These are phyloP conservation scores for Trapa incisa DNA, from an alignment of 345 rosid genomes.

Conservation along the genomic window DNA sequence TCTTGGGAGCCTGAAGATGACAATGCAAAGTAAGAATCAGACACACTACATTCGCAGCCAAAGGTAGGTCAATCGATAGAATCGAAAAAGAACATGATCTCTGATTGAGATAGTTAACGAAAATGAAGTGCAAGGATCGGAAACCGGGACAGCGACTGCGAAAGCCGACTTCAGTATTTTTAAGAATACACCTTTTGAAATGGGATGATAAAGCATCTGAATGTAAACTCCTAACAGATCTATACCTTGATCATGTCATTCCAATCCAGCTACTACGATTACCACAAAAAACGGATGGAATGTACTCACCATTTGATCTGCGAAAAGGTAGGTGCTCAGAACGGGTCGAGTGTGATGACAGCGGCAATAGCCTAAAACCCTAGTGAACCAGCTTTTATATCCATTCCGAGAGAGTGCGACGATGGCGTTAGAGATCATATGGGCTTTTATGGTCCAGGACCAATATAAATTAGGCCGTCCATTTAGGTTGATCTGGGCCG, in stretches of 20 bases:
- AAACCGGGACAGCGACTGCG: too few species aligned
- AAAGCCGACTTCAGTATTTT: too few species aligned
- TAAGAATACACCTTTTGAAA: too few species aligned
- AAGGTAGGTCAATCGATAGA: not conserved
- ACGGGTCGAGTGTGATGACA: too few species aligned
- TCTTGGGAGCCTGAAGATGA: slow-evolving; percentile 35
- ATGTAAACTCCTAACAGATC: not conserved
- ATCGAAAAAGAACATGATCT: not conserved
- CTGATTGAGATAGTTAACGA: not conserved
- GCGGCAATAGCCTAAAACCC: not conserved
- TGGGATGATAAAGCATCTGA: not conserved
- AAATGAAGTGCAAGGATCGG: too few species aligned
- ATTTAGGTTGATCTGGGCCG: not conserved
- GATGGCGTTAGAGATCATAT: too few species aligned
- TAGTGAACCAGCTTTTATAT: not conserved
- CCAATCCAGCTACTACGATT: not conserved
- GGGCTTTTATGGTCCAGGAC: not conserved
- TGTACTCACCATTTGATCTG: slow-evolving; percentile 1
- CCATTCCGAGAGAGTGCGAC: not conserved
- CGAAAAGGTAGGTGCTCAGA: slow-evolving; percentile 6
- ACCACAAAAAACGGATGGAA: not conserved
- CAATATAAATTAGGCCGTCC: not conserved
- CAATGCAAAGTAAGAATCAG: not conserved
- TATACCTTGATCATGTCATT: not conserved
- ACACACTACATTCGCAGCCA: not conserved